Conservation (phyloP, 352 stramenopile species). For the Phytophthora foliorum region DNA sequence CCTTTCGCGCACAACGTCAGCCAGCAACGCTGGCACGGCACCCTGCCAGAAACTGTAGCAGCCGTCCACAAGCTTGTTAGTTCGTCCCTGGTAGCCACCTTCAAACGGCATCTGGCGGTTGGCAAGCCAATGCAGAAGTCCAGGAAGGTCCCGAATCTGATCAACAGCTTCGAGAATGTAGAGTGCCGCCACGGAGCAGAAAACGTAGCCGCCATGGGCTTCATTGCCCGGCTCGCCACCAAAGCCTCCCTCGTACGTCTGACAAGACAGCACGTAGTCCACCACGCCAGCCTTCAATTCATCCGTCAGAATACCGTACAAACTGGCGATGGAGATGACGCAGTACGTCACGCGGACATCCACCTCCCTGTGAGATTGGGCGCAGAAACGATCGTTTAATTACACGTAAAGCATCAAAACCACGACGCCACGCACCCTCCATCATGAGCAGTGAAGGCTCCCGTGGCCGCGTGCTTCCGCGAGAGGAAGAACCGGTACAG, state of each 20-base stretch:
- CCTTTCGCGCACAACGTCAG: constrained; percentile 48
- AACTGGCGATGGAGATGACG: constrained; percentile 93
- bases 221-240: constrained; percentile 93
- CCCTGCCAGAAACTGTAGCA: constrained; percentile 99
- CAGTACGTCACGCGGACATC: constrained; percentile 99
- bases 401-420: not conserved
- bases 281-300: constrained; percentile 84
- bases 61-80: constrained; percentile 99
- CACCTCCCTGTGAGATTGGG: constrained; percentile 78
- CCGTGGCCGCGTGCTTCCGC: constrained; percentile 85
- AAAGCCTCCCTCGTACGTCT: constrained; percentile 99
- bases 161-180: constrained; percentile 89
- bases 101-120: constrained; percentile 96
- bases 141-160: constrained; percentile 58
- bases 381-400: not conserved
- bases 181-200: constrained; percentile 96
- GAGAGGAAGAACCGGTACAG: constrained; percentile 93
- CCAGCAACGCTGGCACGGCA: constrained; percentile 87
- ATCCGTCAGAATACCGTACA: constrained; percentile 94
- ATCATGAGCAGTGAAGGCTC: constrained; percentile 97
- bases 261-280: constrained; percentile 90
- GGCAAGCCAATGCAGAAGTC: constrained; percentile 91
- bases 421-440: constrained; percentile 79
- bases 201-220: constrained; percentile 99
- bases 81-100: constrained; percentile 94